Percentiles rank a stretch among this genome's conserved stretches.
Evolutionary conservation across 2,329 filamentous ascomycete species (phyloP).

Genomic region (Monosporascus sp.): DNA sequence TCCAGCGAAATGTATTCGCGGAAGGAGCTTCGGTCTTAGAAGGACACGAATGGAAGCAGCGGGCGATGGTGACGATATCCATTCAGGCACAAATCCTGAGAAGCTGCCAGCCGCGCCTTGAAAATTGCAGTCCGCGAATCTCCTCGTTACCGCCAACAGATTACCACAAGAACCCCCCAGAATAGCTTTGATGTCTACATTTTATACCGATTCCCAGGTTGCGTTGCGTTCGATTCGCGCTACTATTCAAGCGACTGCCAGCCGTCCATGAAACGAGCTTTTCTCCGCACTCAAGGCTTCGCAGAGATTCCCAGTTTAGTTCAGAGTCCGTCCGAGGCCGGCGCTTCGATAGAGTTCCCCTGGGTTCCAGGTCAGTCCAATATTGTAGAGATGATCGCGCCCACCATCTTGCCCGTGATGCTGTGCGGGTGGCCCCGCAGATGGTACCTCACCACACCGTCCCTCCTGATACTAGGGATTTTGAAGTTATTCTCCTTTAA

Average conservation of each 20-base stretch:
- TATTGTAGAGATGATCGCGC: neutral
- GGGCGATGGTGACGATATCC: too few relatives aligned
- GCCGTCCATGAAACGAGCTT: neutral
- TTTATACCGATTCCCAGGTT: neutral
- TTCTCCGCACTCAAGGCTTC: neutral
- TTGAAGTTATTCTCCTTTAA: neutral
- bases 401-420: neutral
- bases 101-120: neutral
- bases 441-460: neutral
- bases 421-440: neutral
- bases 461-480: neutral
- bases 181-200: neutral
- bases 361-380: neutral
- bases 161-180: neutral
- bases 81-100: too few relatives aligned
- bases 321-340: neutral
- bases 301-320: neutral
- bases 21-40: too few relatives aligned
- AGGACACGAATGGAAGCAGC: too few relatives aligned
- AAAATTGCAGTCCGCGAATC: neutral
- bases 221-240: neutral
- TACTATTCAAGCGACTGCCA: neutral
- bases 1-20: too few relatives aligned
- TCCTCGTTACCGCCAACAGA: neutral
- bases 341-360: neutral